Conservation (phyloP, 257 asterid species). For the Gentiana macrophylla region DNA sequence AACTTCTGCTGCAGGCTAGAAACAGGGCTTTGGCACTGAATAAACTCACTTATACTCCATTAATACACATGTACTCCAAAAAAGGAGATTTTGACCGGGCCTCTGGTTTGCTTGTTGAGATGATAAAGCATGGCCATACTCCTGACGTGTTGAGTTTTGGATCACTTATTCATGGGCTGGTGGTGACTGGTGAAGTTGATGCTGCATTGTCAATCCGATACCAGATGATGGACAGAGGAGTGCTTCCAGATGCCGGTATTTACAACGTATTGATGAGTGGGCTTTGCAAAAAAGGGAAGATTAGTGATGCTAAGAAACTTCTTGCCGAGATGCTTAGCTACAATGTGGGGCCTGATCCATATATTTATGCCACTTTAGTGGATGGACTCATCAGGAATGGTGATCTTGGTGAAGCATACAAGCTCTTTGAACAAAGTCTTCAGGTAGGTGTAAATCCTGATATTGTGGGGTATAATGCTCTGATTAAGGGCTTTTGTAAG, state of each 20-base stretch:
- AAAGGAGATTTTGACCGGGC: constrained; percentile 64
- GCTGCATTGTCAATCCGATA: constrained; percentile 59
- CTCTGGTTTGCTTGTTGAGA: constrained; percentile 49
- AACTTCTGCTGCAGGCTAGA: constrained; percentile 38
- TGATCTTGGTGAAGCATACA: constrained; percentile 52
- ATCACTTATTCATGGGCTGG: constrained; percentile 70
- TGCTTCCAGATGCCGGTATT: constrained; percentile 61
- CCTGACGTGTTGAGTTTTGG: constrained; percentile 73
- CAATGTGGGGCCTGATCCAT: constrained; percentile 52
- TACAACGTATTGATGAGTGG: constrained; percentile 78
- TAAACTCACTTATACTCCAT: constrained; percentile 68
- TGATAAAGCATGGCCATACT: constrained; percentile 56
- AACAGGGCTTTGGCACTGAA: constrained; percentile 39
- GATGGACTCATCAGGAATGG: constrained; percentile 73
- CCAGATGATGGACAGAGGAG: constrained; percentile 62
- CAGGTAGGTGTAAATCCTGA: constrained; percentile 51
- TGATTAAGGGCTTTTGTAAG: constrained; percentile 86
- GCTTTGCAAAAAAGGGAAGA: constrained; percentile 52
- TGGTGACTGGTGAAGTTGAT: constrained; percentile 61
- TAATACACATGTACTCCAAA: constrained; percentile 48
- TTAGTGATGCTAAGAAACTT: constrained; percentile 52
- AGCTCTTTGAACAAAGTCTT: constrained; percentile 41
- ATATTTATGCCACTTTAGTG: constrained; percentile 64
- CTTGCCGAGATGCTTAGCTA: constrained; percentile 59
- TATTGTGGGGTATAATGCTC: constrained; percentile 69